Conservation (phyloP, 345 rosid genomes). For the Eutrema heterophyllum region DNA sequence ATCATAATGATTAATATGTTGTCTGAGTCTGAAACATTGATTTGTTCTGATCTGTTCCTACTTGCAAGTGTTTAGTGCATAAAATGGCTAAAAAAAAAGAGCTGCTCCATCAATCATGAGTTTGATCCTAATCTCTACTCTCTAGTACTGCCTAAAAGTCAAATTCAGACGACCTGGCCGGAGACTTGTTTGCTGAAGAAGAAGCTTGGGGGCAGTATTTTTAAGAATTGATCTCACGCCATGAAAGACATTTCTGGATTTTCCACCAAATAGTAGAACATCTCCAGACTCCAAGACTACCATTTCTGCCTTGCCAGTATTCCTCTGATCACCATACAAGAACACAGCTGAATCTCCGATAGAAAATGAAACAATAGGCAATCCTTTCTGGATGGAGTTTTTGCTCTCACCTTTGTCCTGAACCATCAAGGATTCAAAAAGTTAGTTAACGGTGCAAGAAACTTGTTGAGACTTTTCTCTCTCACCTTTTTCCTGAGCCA, state of each 20-base stretch:
- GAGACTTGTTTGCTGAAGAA: conserved; percentile 49
- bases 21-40: too few species aligned
- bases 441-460: not conserved
- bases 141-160: conserved; percentile 72
- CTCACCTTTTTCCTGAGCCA: too few species aligned
- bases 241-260: conserved; percentile 68
- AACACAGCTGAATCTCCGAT: conserved; percentile 75
- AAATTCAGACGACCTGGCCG: conserved; percentile 67
- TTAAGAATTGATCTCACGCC: conserved; percentile 51
- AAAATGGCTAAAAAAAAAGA: too few species aligned
- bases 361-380: conserved; percentile 78
- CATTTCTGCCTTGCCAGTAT: conserved; percentile 37
- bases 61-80: too few species aligned
- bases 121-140: too few species aligned
- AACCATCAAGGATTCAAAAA: not conserved
- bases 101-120: too few species aligned
- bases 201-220: conserved; percentile 45
- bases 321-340: conserved; percentile 45
- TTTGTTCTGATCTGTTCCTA: too few species aligned
- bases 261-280: conserved; percentile 71
- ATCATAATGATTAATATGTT: too few species aligned
- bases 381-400: conserved; percentile 42
- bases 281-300: conserved; percentile 62
- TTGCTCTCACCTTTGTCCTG: conserved; percentile 77
- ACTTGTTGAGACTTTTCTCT: not conserved